Base-by-base conservation (phyloP, 2,329 filamentous ascomycete species). In the Alternaria triticimaculans region DNA sequence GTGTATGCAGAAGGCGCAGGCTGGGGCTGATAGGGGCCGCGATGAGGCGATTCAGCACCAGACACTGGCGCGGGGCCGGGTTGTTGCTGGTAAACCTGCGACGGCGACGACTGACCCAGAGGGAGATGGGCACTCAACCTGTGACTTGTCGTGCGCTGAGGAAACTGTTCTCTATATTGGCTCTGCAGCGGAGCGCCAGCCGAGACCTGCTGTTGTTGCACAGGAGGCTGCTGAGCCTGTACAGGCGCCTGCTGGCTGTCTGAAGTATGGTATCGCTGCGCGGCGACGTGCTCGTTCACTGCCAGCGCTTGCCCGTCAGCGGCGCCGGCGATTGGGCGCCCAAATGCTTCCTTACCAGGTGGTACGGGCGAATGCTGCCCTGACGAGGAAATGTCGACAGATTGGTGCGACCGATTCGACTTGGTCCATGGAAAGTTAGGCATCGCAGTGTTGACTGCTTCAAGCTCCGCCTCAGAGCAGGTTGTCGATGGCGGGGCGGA, bases 381-480 rank as follows among this genome's bases (percentile, higher is more conserved):
- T 30, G 62, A 51, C 62, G 76, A 73, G 49, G 74, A 69, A 45
- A 64, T 74, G 67, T 78, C 78, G 60, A 80, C 74, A 51, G 78
- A 79, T 48, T 74, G 72, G 66, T 80, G 77, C 72, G 79, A 79
- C 62, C 73, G 72, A 49, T 80, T 80, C 72, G 75, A 75, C 77
- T 80, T 80, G 64, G 70, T 72, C 78, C 74, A 80, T 48, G 76
- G 74, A 58, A 77, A 74, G 59, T 76, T 75, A 71, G 77, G 76
- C 79, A 80, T 81, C 61, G 73, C 77, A 78, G 72, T 59, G 66
- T 67, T 63, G 62, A 63, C 65, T 68, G 65, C 68, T 65, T 60
- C 62, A 55, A 63, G 63, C 71, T 71, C 66, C 71, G 64, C 67
- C 60, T 53, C 51, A 66, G 60, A 63, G 66, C 65, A 69, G 60